A percentile compares a stretch with the other conserved stretches of the same genome.
Conservation (phyloP, 495 filamentous ascomycete species). For the Annulohypoxylon maeteangense region DNA sequence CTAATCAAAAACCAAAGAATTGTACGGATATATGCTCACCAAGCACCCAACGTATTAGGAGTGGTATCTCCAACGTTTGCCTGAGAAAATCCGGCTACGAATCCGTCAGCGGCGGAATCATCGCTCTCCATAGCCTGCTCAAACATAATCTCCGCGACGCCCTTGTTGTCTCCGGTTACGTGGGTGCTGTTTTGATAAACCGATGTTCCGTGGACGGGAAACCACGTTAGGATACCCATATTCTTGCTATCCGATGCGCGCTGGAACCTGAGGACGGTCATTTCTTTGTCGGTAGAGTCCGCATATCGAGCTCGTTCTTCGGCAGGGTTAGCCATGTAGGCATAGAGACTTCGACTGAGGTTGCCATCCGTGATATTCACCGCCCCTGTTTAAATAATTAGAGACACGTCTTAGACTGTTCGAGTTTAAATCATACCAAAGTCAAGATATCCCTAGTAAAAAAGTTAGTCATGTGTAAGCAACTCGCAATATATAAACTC, state of each 20-base stretch:
- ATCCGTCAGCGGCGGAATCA: constrained; percentile 62
- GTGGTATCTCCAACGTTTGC: constrained; percentile 93
- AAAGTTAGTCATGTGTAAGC: constrained; percentile 13
- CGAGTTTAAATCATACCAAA: constrained; percentile 45
- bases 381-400: constrained; percentile 37
- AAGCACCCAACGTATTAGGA: constrained; percentile 88
- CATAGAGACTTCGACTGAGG: constrained; percentile 85
- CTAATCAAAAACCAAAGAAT: neutral
- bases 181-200: constrained; percentile 93
- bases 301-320: constrained; percentile 78
- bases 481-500: neutral
- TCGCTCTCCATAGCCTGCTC: constrained; percentile 73
- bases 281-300: constrained; percentile 79
- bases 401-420: constrained; percentile 15
- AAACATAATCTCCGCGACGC: constrained; percentile 84
- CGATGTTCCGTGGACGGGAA: constrained; percentile 91
- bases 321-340: constrained; percentile 89
- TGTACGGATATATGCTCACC: constrained; percentile 40
- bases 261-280: constrained; percentile 86
- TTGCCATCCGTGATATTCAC: constrained; percentile 72
- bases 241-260: constrained; percentile 68
- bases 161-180: constrained; percentile 96
- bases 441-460: constrained; percentile 56
- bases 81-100: constrained; percentile 93
- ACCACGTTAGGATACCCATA: constrained; percentile 87